Conservation (phyloP, 2,329 filamentous ascomycete genomes). For the Penicillium sp. region DNA sequence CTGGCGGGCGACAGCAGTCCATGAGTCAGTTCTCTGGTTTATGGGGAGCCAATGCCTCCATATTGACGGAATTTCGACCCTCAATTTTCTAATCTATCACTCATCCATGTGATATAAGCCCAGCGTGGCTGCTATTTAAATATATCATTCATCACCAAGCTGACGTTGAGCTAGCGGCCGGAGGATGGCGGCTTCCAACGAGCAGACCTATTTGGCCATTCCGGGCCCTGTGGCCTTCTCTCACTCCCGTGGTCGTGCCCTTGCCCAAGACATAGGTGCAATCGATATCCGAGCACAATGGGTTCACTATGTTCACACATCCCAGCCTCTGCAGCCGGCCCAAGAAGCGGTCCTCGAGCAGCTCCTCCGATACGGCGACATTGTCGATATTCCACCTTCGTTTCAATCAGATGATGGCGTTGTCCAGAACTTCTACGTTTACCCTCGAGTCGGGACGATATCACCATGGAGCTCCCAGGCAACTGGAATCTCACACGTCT, state of each 20-base stretch:
- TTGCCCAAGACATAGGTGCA: conserved; percentile 41
- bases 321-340: conserved; percentile 43
- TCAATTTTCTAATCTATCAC: background rate
- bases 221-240: conserved; percentile 44
- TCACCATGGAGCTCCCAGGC: conserved; percentile 98
- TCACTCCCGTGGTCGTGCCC: conserved; percentile 40
- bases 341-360: conserved; percentile 54
- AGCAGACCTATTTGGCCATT: conserved; percentile 33
- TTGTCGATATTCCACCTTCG: conserved; percentile 42
- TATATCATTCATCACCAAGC: background rate
- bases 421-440: conserved; percentile 64
- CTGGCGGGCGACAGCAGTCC: background rate
- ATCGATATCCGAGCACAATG: conserved; percentile 45
- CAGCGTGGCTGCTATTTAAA: background rate
- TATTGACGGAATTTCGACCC: background rate
- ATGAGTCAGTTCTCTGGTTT: background rate
- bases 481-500: conserved; percentile 89
- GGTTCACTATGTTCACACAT: conserved; percentile 64
- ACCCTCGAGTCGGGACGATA: conserved; percentile 73
- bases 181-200: conserved; percentile 31
- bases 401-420: conserved; percentile 48
- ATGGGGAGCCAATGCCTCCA: conserved; percentile 4
- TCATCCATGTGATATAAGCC: conserved; percentile 2
- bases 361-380: conserved; percentile 59
- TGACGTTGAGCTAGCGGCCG: conserved; percentile 9